These are phyloP conservation scores for Trichaptum fuscoviolaceum DNA, from an alignment of 768 basidiomycete genomes.

Conservation along the genomic window DNA sequence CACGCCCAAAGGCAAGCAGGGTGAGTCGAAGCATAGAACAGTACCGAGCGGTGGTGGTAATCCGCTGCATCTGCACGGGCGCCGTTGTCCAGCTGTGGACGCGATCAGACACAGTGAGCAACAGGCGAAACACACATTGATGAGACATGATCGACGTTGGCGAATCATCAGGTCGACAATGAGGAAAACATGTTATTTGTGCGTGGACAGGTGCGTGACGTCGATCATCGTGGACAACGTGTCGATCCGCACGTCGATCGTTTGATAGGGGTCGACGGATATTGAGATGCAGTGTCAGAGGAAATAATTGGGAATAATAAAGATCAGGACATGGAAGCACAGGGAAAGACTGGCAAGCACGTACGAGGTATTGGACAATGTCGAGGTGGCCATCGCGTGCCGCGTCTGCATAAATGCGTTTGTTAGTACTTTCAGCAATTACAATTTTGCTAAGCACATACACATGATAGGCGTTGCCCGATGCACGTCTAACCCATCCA, in stretches of 20 bases:
- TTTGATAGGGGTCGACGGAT: background rate
- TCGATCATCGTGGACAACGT: slow-evolving; percentile 5
- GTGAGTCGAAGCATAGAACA: slow-evolving; percentile 64
- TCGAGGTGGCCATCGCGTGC: slow-evolving; percentile 66
- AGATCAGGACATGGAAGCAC: background rate
- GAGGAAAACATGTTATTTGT: background rate
- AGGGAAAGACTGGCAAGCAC: slow-evolving; percentile 20
- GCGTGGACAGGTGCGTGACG: background rate
- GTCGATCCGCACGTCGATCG: background rate
- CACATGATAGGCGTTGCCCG: slow-evolving; percentile 84
- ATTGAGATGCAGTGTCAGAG: background rate
- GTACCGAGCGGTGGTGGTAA: slow-evolving; percentile 62
- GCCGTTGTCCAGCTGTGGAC: slow-evolving; percentile 53
- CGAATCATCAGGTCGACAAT: background rate
- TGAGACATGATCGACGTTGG: background rate
- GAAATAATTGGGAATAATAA: background rate
- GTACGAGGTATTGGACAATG: slow-evolving; percentile 62
- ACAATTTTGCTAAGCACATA: slow-evolving; percentile 26
- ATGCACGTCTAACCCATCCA: slow-evolving; percentile 69
- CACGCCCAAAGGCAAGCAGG: slow-evolving; percentile 64
- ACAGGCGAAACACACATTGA: background rate
- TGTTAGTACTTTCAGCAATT: slow-evolving; percentile 1
- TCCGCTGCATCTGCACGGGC: slow-evolving; percentile 72
- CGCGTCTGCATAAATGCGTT: slow-evolving; percentile 46
- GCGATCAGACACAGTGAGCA: background rate